Conservation (phyloP, 257 asterid species). For the Voacanga thouarsii region DNA sequence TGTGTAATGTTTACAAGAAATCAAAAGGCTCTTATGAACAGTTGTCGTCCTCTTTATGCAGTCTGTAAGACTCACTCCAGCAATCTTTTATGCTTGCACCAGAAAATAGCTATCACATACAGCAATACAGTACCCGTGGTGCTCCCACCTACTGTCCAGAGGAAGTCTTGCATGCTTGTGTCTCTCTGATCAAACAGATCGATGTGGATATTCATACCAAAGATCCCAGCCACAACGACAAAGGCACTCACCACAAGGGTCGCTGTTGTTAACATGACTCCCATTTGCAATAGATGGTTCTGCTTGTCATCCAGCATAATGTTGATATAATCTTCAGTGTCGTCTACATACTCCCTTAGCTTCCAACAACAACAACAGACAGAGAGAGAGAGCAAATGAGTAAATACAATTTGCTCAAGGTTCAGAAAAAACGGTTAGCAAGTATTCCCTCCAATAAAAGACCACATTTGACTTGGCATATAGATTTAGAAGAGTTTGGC, state of each 20-base stretch:
- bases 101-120: conserved; percentile 50
- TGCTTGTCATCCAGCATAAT: conserved; percentile 88
- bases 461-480: not conserved
- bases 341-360: conserved; percentile 88
- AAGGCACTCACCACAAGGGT: conserved; percentile 70
- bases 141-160: conserved; percentile 67
- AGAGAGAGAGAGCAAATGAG: conserved; percentile 3
- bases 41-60: not conserved
- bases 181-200: conserved; percentile 32
- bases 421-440: not conserved
- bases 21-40: not conserved
- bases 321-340: conserved; percentile 87
- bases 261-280: conserved; percentile 64
- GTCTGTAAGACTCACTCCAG: conserved; percentile 33
- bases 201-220: conserved; percentile 63
- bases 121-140: conserved; percentile 38
- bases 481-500: not conserved
- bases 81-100: conserved; percentile 61
- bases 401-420: not conserved
- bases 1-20: not conserved
- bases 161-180: conserved; percentile 49
- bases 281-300: conserved; percentile 88
- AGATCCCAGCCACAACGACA: conserved; percentile 60
- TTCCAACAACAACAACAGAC: conserved; percentile 18
- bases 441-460: not conserved